These are phyloP conservation scores for Hypericum perforatum DNA, from an alignment of 345 rosid species.

Conservation along the genomic window DNA sequence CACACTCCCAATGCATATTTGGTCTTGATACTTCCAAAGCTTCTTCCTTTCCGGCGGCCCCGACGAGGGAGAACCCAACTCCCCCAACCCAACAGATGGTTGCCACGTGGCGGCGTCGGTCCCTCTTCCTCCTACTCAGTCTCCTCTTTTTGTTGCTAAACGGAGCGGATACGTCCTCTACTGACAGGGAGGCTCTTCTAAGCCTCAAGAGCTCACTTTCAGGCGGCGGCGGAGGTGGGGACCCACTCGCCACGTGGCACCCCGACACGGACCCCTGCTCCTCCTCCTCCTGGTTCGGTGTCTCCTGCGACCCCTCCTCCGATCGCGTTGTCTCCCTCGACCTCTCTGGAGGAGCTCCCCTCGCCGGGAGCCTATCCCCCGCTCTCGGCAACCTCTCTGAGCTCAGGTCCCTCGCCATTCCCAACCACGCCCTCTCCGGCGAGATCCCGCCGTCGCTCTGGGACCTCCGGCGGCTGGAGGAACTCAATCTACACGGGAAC, in stretches of 20 bases:
- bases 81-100: too few species aligned
- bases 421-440: constrained; percentile 36
- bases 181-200: constrained; percentile 34
- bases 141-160: too few species aligned
- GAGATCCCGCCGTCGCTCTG: constrained; percentile 36
- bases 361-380: constrained; percentile 27
- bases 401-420: constrained; percentile 29
- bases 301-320: constrained; percentile 29
- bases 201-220: constrained; percentile 33
- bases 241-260: constrained; percentile 42
- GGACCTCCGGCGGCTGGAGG: constrained; percentile 32
- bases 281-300: constrained; percentile 31
- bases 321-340: constrained; percentile 28
- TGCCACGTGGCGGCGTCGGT: too few species aligned
- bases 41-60: too few species aligned
- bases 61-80: too few species aligned
- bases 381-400: constrained; percentile 26
- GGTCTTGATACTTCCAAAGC: too few species aligned
- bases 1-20: too few species aligned
- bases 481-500: constrained; percentile 47
- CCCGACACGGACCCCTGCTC: constrained; percentile 21
- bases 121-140: too few species aligned
- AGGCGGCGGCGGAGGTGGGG: constrained; percentile 8
- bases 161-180: background rate
- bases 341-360: constrained; percentile 12